Conservation (phyloP, 768 basidiomycete species). For the Cyathus striatus region DNA sequence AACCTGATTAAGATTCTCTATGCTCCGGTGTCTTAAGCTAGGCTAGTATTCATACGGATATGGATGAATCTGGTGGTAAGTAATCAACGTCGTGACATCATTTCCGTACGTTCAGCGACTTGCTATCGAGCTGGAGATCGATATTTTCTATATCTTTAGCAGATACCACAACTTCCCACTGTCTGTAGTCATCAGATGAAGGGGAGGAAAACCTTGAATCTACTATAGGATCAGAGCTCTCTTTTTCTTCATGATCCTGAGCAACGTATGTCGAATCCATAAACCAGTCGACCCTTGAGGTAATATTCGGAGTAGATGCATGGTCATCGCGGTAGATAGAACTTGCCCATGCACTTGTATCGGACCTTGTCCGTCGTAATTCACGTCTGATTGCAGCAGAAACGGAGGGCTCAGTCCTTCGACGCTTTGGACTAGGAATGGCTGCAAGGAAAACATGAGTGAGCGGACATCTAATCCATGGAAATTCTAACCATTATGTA, state of each 20-base stretch:
- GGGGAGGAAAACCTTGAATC: neutral
- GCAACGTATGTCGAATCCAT: neutral
- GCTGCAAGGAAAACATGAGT: too few species aligned
- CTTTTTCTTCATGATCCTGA: neutral
- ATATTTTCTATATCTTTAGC: constrained; percentile 14
- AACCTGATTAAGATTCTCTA: neutral
- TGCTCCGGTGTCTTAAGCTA: neutral
- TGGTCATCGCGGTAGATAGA: neutral
- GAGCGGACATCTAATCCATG: too few species aligned
- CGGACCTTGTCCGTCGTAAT: too few species aligned
- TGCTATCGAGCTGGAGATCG: constrained; percentile 3
- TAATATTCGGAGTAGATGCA: neutral
- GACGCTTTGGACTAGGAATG: too few species aligned
- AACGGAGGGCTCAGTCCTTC: too few species aligned
- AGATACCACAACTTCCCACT: constrained; percentile 22
- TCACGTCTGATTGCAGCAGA: too few species aligned
- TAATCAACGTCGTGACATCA: too few species aligned
- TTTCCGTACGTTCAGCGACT: too few species aligned
- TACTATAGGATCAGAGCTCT: neutral
- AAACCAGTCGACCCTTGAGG: neutral
- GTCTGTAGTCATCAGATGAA: neutral
- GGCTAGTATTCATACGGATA: neutral
- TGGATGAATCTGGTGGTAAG: neutral
- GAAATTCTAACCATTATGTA: too few species aligned
- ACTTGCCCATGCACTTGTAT: neutral